phyloP scores from a whole-genome alignment of 495 filamentous ascomycete genomes.

The Neurospora sp. region DNA sequence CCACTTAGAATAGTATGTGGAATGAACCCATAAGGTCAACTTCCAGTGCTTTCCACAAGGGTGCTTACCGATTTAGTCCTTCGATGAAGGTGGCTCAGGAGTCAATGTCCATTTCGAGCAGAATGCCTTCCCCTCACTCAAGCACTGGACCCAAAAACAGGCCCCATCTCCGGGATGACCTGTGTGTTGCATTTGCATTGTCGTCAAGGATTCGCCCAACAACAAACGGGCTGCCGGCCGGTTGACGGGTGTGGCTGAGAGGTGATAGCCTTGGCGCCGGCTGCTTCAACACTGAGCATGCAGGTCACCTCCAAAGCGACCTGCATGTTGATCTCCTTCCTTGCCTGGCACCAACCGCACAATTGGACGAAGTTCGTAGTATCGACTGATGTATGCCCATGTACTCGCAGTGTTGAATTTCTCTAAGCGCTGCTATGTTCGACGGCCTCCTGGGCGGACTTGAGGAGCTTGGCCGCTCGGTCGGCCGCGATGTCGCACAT shows the following conservation, averaged over 20 bases:
- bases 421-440: neutral
- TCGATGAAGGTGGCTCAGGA: neutral
- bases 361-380: neutral
- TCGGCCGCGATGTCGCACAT: constrained; percentile 43
- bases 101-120: neutral
- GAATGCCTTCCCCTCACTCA: neutral
- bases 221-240: neutral
- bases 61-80: neutral
- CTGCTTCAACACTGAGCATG: neutral
- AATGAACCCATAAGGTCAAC: no score
- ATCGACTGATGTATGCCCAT: neutral
- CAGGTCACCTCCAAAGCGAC: neutral
- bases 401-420: neutral
- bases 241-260: neutral
- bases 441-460: constrained; percentile 12
- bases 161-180: neutral
- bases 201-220: neutral
- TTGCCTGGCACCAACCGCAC: neutral
- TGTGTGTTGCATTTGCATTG: neutral
- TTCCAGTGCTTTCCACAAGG: neutral
- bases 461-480: constrained; percentile 31
- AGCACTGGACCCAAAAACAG: neutral
- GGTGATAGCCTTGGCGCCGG: neutral
- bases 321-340: neutral
- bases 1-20: no score